Conservation (phyloP, 1,139 yeast genomes). For the Hansenula lynferdii region DNA sequence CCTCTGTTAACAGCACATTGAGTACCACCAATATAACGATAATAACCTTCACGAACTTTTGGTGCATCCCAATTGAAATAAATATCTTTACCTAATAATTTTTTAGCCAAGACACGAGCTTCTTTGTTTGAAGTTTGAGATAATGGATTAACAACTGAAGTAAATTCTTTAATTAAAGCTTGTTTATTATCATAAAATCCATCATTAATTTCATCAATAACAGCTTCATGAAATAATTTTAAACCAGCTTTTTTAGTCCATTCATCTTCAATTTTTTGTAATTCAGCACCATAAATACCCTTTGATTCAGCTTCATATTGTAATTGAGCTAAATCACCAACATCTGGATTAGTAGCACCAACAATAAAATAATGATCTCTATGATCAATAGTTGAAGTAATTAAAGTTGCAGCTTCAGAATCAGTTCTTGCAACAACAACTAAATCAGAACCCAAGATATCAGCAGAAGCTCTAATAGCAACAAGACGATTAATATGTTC, state of each 20-base stretch:
- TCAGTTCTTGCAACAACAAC: constrained; percentile 93
- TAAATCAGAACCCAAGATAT: constrained; percentile 82
- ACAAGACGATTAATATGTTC: constrained; percentile 93
- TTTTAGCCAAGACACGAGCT: constrained; percentile 73
- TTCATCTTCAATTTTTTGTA: constrained; percentile 71
- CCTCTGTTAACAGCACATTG: constrained; percentile 98
- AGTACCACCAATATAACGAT: constrained; percentile 95
- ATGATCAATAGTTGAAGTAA: constrained; percentile 90
- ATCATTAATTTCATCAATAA: constrained; percentile 71
- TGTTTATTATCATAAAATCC: constrained; percentile 59
- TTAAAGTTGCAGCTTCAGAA: constrained; percentile 93
- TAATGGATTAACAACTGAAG: constrained; percentile 66
- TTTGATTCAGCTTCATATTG: constrained; percentile 76
- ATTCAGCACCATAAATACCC: constrained; percentile 68
- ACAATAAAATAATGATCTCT: constrained; percentile 91
- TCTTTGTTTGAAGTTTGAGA: constrained; percentile 73
- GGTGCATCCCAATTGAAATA: constrained; percentile 96
- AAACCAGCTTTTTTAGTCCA: constrained; percentile 86
- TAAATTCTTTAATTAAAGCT: constrained; percentile 60
- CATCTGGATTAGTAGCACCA: constrained; percentile 85
- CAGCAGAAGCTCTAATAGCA: constrained; percentile 95
- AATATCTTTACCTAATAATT: constrained; percentile 76
- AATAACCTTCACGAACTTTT: constrained; percentile 96
- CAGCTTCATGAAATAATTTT: constrained; percentile 89
- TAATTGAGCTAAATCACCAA: constrained; percentile 61